These are phyloP conservation scores for Fennellomyces sp. DNA, from an alignment of 371 early-diverging fungal species.

Conservation along the genomic window DNA sequence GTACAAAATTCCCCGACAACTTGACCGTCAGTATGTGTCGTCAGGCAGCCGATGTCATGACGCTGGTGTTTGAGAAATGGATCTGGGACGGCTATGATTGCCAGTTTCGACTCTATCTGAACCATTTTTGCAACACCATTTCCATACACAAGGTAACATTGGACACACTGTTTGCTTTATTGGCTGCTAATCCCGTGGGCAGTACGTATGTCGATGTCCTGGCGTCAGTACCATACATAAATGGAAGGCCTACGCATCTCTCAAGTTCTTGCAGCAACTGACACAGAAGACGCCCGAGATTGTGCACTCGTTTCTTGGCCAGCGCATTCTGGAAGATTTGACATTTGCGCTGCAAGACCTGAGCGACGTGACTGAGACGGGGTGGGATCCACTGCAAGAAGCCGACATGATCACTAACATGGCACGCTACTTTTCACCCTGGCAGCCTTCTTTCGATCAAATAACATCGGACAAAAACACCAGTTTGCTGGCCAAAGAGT, in stretches of 20 bases:
- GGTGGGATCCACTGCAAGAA: constrained; percentile 14
- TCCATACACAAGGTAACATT: constrained; percentile 26
- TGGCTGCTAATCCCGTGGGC: too few relatives aligned
- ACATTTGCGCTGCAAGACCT: constrained; percentile 10
- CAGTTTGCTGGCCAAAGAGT: constrained; percentile 20
- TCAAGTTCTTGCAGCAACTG: constrained; percentile 13
- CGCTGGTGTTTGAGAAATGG: constrained; percentile 24
- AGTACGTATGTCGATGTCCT: constrained; percentile 12
- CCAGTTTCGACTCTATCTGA: constrained; percentile 18
- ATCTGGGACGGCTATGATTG: constrained; percentile 16
- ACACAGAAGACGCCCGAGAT: constrained; percentile 3
- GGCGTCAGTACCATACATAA: constrained; percentile 12
- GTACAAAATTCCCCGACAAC: constrained; percentile 14
- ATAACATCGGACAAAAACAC: constrained; percentile 9
- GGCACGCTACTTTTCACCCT: constrained; percentile 17
- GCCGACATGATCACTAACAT: constrained; percentile 3
- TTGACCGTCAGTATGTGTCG: constrained; percentile 22
- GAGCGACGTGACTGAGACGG: constrained; percentile 11
- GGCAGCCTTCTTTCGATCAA: constrained; percentile 21
- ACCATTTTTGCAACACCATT: constrained; percentile 11
- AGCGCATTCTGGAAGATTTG: not conserved
- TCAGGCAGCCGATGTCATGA: constrained; percentile 23
- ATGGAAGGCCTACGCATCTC: constrained; percentile 27
- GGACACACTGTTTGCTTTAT: too few relatives aligned
- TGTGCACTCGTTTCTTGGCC: not conserved